Conservation (phyloP, 495 filamentous ascomycete genomes). For the Penicillium lagena region DNA sequence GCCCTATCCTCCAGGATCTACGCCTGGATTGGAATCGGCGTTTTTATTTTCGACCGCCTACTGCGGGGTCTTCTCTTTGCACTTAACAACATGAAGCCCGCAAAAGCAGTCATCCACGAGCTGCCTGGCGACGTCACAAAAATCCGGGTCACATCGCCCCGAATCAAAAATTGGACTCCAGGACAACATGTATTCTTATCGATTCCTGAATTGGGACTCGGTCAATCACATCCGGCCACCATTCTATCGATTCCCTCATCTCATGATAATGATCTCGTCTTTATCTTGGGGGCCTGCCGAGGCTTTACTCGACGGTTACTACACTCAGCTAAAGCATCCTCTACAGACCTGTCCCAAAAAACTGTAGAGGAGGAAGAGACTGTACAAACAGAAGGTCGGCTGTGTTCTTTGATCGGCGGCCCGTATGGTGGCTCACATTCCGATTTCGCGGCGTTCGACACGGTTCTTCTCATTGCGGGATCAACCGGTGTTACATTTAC, state of each 20-base stretch:
- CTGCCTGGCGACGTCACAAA: conserved; percentile 24
- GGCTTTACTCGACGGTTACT: conserved; percentile 7
- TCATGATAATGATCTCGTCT: conserved; percentile 8
- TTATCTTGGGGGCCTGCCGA: conserved; percentile 5
- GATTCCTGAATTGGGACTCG: conserved; percentile 5
- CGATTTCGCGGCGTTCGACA: conserved; percentile 37
- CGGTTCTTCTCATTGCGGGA: conserved; percentile 56
- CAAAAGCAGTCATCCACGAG: conserved; percentile 25
- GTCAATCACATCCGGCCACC: conserved; percentile 10
- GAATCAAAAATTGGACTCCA: conserved; percentile 6
- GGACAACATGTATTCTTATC: conserved; percentile 6
- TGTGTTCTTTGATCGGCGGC: conserved; percentile 32
- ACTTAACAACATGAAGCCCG: too few species aligned
- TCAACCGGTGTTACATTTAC: conserved; percentile 52
- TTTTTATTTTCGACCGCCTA: conserved; percentile 62
- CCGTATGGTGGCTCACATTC: conserved; percentile 36
- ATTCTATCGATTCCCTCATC: conserved; percentile 6
- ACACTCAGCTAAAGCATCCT: conserved; percentile 1
- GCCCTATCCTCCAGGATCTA: conserved; percentile 28
- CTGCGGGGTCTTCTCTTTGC: too few species aligned
- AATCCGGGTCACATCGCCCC: not conserved
- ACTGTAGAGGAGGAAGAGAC: not conserved
- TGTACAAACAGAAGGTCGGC: too few species aligned
- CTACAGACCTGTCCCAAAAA: not conserved
- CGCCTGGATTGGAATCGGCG: conserved; percentile 68